These are phyloP conservation scores for Dictyophora rubrovolvata DNA, from an alignment of 768 basidiomycete species.

Conservation along the genomic window DNA sequence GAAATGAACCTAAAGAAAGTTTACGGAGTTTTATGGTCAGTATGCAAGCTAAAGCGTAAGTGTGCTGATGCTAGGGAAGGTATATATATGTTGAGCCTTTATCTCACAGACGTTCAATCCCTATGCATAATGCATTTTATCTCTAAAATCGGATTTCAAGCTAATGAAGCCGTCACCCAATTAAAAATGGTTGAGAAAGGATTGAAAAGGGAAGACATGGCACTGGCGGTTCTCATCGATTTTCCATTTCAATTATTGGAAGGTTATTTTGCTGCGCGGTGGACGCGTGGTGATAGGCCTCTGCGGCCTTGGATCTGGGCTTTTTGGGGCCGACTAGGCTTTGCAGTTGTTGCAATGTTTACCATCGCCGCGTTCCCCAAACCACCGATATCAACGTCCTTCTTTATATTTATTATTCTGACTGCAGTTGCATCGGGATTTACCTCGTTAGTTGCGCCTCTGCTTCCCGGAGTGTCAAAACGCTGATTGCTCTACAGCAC, in stretches of 20 bases:
- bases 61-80: constrained; percentile 6
- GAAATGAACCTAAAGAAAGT: constrained; percentile 88
- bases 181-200: constrained; percentile 98
- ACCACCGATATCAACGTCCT: constrained; percentile 59
- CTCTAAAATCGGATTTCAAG: constrained; percentile 90
- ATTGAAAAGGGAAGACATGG: constrained; percentile 87
- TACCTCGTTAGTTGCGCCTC: constrained; percentile 51
- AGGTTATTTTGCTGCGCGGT: constrained; percentile 88
- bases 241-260: constrained; percentile 96
- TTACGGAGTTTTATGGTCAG: constrained; percentile 91
- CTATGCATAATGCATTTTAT: constrained; percentile 81
- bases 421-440: constrained; percentile 81
- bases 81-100: constrained; percentile 2
- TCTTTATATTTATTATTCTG: constrained; percentile 71
- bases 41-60: constrained; percentile 84
- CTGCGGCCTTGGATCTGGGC: constrained; percentile 84
- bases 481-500: constrained; percentile 42
- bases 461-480: not conserved
- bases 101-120: constrained; percentile 69
- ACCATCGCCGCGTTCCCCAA: constrained; percentile 81
- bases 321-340: constrained; percentile 77
- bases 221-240: constrained; percentile 91
- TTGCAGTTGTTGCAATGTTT: constrained; percentile 61
- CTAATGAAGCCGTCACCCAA: constrained; percentile 83
- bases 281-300: constrained; percentile 73